These are phyloP conservation scores for Hortaea werneckii DNA, from an alignment of 2,329 filamentous ascomycete genomes.

Conservation along the genomic window DNA sequence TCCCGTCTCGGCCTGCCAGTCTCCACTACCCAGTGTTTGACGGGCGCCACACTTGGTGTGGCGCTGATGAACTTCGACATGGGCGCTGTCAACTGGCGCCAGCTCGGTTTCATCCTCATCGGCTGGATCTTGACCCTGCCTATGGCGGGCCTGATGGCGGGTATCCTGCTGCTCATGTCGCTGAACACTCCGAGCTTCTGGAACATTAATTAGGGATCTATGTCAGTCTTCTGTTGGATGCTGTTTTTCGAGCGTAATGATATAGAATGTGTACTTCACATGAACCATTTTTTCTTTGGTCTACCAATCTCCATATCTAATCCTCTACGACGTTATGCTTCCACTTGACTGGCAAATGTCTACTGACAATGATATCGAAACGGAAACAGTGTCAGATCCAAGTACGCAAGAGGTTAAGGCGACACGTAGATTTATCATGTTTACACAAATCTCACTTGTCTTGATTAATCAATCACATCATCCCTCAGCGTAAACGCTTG, in stretches of 20 bases:
- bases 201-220: neutral
- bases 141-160: slow-evolving; percentile 44
- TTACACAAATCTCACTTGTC: neutral
- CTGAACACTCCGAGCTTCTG: slow-evolving; percentile 4
- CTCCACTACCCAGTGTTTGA: slow-evolving; percentile 55
- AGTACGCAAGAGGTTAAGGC: no score
- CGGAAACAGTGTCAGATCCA: no score
- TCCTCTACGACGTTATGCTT: no score
- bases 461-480: slow-evolving; percentile 45
- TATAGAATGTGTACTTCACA: no score
- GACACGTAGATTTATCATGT: neutral
- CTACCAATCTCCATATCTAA: no score
- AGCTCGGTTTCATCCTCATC: slow-evolving; percentile 49
- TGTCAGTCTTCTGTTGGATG: no score
- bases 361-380: no score
- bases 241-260: no score
- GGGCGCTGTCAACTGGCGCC: slow-evolving; percentile 51
- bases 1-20: slow-evolving; percentile 52
- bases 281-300: no score
- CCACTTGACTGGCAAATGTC: no score
- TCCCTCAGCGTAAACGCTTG: slow-evolving; percentile 70
- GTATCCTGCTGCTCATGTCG: slow-evolving; percentile 22
- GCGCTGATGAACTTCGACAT: slow-evolving; percentile 49
- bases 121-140: slow-evolving; percentile 54
- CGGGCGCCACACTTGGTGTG: slow-evolving; percentile 51